Percentiles rank a stretch among this genome's conserved stretches.
phyloP scores from a whole-genome alignment of 2,329 filamentous ascomycete genomes.

The Colletotrichum sp. region DNA sequence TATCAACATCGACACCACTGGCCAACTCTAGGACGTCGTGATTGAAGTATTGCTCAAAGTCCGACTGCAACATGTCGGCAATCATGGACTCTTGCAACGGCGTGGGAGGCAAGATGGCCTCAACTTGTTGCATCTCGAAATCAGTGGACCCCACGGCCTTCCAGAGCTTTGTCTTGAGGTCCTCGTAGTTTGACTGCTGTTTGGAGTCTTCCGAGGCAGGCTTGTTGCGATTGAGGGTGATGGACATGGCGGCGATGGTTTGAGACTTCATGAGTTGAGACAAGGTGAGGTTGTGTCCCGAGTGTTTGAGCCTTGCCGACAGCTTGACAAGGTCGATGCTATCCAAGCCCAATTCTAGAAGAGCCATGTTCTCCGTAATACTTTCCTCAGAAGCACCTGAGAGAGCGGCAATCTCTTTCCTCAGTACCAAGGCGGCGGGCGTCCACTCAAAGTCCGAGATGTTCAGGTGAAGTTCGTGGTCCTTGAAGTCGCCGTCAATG shows the following conservation, averaged over 20 bases:
- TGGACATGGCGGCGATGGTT: conserved; percentile 67
- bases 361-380: conserved; percentile 63
- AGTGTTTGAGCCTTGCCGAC: conserved; percentile 70
- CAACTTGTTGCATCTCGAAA: conserved; percentile 44
- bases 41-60: conserved; percentile 82
- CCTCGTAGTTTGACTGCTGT: neutral
- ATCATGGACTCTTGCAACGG: conserved; percentile 88
- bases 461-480: neutral
- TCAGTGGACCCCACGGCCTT: conserved; percentile 37
- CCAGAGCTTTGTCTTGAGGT: conserved; percentile 37
- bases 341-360: conserved; percentile 86
- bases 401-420: conserved; percentile 66
- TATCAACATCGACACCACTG: conserved; percentile 55
- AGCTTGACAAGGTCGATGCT: conserved; percentile 92
- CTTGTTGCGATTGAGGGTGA: conserved; percentile 11
- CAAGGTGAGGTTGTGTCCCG: conserved; percentile 66
- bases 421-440: conserved; percentile 53
- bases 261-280: conserved; percentile 77
- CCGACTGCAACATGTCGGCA: conserved; percentile 77
- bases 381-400: conserved; percentile 54
- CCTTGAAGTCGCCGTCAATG: neutral
- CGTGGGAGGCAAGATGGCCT: conserved; percentile 74
- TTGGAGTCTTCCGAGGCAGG: conserved; percentile 23
- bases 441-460: conserved; percentile 61
- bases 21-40: conserved; percentile 74